These are phyloP conservation scores for Talaromyces ruber DNA, from an alignment of 495 filamentous ascomycete genomes.

Conservation along the genomic window DNA sequence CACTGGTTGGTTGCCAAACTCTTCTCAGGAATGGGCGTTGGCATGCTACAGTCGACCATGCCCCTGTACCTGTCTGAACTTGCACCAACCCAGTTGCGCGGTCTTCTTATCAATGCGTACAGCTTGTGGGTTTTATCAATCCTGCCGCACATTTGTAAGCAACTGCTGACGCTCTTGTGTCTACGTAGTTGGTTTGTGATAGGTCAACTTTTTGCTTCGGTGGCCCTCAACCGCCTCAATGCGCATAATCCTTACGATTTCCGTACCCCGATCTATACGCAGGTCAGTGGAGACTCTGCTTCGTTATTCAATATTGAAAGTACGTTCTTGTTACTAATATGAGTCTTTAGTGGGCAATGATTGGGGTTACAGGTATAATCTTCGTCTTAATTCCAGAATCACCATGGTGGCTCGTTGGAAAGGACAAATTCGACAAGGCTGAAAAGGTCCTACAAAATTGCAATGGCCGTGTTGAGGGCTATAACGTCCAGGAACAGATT, in stretches of 20 bases:
- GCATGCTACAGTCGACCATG: conserved; percentile 32
- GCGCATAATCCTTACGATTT: conserved; percentile 20
- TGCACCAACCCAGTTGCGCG: conserved; percentile 28
- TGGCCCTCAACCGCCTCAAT: conserved; percentile 24
- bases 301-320: too few species aligned
- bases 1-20: conserved; percentile 34
- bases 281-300: too few species aligned
- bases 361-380: conserved; percentile 23
- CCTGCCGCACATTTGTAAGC: too few species aligned
- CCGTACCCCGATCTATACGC: conserved; percentile 31
- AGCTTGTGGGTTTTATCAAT: conserved; percentile 22
- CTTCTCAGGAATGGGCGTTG: conserved; percentile 31
- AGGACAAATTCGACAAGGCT: conserved; percentile 26
- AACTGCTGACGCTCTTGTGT: too few species aligned
- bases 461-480: conserved; percentile 21
- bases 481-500: conserved; percentile 25
- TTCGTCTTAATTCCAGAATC: conserved; percentile 25
- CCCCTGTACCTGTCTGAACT: conserved; percentile 33
- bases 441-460: conserved; percentile 14
- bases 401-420: conserved; percentile 29
- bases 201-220: conserved; percentile 31
- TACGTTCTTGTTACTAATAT: too few species aligned
- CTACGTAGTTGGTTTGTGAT: conserved; percentile 28
- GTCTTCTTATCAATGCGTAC: conserved; percentile 32
- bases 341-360: conserved; percentile 23